A percentile compares a stretch with the other conserved stretches of the same genome.
phyloP scores from a whole-genome alignment of 2,329 filamentous ascomycete species.

The Exophiala phaeomuriformis region DNA sequence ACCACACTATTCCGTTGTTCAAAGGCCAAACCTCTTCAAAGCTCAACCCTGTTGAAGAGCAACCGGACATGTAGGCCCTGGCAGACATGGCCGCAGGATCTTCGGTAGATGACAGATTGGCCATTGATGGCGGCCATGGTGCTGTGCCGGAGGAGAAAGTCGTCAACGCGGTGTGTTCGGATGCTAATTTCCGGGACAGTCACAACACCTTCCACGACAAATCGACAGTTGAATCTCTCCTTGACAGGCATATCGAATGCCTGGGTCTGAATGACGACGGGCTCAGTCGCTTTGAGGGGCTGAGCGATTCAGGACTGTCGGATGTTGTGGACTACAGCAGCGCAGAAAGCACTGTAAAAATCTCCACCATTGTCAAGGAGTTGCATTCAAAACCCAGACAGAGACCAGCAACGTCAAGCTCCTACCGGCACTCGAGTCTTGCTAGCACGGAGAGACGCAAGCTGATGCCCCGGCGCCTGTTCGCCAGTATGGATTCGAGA shows the following conservation, averaged over 20 bases:
- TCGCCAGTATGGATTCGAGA: slow-evolving; percentile 24
- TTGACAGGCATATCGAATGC: slow-evolving; percentile 28
- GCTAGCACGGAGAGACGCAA: slow-evolving; percentile 16
- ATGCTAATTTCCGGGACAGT: slow-evolving; percentile 1
- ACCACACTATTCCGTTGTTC: slow-evolving; percentile 3
- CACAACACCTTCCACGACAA: slow-evolving; percentile 23
- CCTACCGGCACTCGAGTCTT: slow-evolving; percentile 21
- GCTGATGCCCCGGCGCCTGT: slow-evolving; percentile 23
- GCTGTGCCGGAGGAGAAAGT: neutral
- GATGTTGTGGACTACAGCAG: neutral
- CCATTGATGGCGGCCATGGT: neutral
- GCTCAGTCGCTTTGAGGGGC: slow-evolving; percentile 1
- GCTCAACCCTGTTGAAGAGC: slow-evolving; percentile 17
- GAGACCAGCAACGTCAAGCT: slow-evolving; percentile 17
- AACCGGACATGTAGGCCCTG: slow-evolving; percentile 7
- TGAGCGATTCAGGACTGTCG: neutral
- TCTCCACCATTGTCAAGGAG: slow-evolving; percentile 1
- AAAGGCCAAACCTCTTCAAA: slow-evolving; percentile 11
- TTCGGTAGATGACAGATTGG: neutral
- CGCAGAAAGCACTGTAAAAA: slow-evolving; percentile 9
- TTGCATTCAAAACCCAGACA: neutral
- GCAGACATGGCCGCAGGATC: neutral
- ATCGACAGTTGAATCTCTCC: slow-evolving; percentile 27
- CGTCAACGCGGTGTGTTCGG: neutral
- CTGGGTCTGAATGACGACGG: slow-evolving; percentile 18